Evolutionary conservation across 2,329 filamentous ascomycete species (phyloP), one percentile per base, ranked within the genome.

Genomic region (Tricladium varicosporioides): DNA sequence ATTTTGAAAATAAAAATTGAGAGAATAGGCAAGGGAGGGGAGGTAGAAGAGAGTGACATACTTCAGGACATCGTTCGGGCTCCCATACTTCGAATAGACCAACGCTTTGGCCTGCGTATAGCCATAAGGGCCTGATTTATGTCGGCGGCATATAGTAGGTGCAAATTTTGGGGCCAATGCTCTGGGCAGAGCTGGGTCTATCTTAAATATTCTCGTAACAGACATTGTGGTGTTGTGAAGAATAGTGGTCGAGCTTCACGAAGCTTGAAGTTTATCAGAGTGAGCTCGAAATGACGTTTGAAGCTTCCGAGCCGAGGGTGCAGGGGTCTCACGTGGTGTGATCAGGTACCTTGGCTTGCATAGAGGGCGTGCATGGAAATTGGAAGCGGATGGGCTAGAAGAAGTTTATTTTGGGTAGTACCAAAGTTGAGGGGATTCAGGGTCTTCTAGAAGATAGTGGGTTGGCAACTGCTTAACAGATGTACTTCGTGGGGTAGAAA

Each of bases 101-200:
- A 94, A 83, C n/a, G 87, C 83, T 76, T 92, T 92, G 62, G 89
- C 87, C 74, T 93, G 89, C 44, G 88, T 90, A 75, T 94, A 94
- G 67, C 90, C 90, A 70, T 91, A 92, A 0, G 83, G 69, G 18
- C 78, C 79, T 44, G 80, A 81, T 64, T 82, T 79, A 64, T 62
- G 67, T 59, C 80, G 77, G 53, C 70, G 71, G 36, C 55, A 50
- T 8, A 57, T 58, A 31, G 60, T 46, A 43, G 57, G 60, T 0
- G 16, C 44, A 22, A 45, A 47, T 51, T 50, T 53, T 13, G 55
- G 55, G n/a, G 43, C 46, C 54, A 63, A 57, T 51, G 53, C 44
- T 16, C 58, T 48, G 14, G 53, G 55, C 9, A 64, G 49, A 64
- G 61, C 55, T 60, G 45, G 58, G 54, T 51, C 47, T 40, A 18